Evolutionary conservation across 768 basidiomycete species (phyloP).

Genomic region (Exidia glandulosa): DNA sequence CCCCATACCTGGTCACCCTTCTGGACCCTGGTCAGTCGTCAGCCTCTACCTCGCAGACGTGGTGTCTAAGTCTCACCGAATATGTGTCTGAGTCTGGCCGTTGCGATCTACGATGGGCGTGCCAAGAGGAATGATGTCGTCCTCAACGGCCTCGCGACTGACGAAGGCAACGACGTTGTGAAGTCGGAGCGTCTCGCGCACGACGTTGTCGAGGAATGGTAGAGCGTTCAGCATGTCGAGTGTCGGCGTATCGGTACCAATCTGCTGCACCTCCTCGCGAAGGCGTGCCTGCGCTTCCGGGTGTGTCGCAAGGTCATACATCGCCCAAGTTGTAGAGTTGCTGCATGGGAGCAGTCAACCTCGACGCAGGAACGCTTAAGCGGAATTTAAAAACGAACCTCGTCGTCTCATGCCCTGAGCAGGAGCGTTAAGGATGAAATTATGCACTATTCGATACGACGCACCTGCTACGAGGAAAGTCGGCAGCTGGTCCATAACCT

Average conservation of each 20-base stretch:
- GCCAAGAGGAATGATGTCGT: constrained; percentile 21
- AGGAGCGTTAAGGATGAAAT: neutral
- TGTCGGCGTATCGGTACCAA: constrained; percentile 9
- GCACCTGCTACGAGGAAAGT: constrained; percentile 41
- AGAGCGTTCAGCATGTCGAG: constrained; percentile 23
- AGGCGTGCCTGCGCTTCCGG: constrained; percentile 22
- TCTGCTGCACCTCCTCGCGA: constrained; percentile 20
- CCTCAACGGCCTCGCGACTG: constrained; percentile 13
- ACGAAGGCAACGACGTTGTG: constrained; percentile 14
- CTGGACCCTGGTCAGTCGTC: constrained; percentile 2
- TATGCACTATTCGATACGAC: neutral
- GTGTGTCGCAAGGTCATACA: constrained; percentile 20
- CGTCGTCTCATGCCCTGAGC: neutral
- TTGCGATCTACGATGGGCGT: constrained; percentile 10
- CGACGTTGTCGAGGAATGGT: constrained; percentile 21
- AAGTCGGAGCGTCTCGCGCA: constrained; percentile 19
- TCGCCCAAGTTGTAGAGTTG: constrained; percentile 24
- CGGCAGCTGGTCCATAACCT: constrained; percentile 49
- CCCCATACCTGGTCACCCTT: constrained; percentile 5
- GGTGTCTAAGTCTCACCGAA: constrained; percentile 9
- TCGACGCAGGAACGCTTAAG: neutral
- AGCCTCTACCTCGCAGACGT: neutral
- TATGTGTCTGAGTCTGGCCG: constrained; percentile 4
- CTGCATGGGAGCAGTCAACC: constrained; percentile 16
- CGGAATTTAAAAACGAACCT: constrained; percentile 11